These are phyloP conservation scores for Alternaria sp. DNA, from an alignment of 2,329 filamentous ascomycete species.

Conservation along the genomic window DNA sequence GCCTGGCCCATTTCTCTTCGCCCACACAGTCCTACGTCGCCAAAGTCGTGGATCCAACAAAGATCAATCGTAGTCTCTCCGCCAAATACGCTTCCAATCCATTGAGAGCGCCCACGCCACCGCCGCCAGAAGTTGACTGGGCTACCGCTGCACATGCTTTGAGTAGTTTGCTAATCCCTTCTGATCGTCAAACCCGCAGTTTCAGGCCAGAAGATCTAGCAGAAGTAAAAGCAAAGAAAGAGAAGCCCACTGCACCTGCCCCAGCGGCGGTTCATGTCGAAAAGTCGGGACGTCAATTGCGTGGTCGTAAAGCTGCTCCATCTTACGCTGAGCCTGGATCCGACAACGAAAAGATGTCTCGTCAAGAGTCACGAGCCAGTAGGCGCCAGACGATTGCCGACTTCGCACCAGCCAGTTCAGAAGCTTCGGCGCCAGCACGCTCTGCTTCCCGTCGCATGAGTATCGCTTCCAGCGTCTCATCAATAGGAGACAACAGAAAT, in stretches of 20 bases:
- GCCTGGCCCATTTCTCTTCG: conserved; percentile 78
- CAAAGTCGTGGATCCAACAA: conserved; percentile 75
- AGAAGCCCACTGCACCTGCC: conserved; percentile 54
- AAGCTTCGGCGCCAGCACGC: conserved; percentile 34
- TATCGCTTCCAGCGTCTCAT: conserved; percentile 54
- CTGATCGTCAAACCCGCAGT: conserved; percentile 76
- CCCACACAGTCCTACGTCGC: conserved; percentile 88
- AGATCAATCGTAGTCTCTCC: conserved; percentile 70
- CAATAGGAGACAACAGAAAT: conserved; percentile 43
- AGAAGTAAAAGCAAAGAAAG: conserved; percentile 65
- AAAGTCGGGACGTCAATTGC: conserved; percentile 68
- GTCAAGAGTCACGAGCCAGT: conserved; percentile 36
- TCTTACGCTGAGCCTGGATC: conserved; percentile 63
- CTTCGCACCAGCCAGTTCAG: conserved; percentile 35
- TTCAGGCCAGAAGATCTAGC: conserved; percentile 78
- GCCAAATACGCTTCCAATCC: conserved; percentile 51
- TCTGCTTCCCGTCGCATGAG: conserved; percentile 53
- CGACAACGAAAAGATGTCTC: conserved; percentile 43
- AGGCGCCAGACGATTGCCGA: conserved; percentile 54
- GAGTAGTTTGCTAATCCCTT: conserved; percentile 81
- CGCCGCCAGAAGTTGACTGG: conserved; percentile 86
- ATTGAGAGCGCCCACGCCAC: conserved; percentile 65
- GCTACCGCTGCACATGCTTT: conserved; percentile 82
- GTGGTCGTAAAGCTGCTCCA: conserved; percentile 69
- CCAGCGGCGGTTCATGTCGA: conserved; percentile 52